Evolutionary conservation across 163 green algal genomes (phyloP).

Genomic region (Scenedesmus sp.): DNA sequence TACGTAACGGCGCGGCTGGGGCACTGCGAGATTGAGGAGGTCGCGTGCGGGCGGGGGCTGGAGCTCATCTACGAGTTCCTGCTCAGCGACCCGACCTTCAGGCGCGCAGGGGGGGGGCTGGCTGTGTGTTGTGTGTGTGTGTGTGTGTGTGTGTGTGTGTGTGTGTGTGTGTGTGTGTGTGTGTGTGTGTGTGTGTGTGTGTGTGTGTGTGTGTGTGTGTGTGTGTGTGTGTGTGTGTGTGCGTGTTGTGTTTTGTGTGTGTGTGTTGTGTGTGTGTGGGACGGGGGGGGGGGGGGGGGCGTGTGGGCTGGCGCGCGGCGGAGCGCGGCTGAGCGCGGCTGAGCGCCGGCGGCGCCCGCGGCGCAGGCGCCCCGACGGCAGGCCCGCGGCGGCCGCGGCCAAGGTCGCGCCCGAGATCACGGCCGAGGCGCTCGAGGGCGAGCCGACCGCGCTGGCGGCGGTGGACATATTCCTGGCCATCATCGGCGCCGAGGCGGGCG

Average conservation of each 20-base stretch:
- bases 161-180: no score
- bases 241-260: no score
- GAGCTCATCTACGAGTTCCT: conserved; percentile 95
- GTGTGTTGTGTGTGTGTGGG: no score
- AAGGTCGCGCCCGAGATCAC: conserved; percentile 69
- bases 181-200: no score
- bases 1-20: conserved; percentile 60
- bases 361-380: conserved; percentile 17
- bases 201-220: no score
- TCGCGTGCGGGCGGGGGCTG: conserved; percentile 88
- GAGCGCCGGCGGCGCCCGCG: background rate
- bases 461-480: conserved; percentile 93
- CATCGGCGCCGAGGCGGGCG: conserved; percentile 86
- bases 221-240: no score
- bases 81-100: conserved; percentile 60
- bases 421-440: conserved; percentile 65
- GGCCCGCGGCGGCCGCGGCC: no score
- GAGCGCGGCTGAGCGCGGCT: no score
- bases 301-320: no score
- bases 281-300: no score
- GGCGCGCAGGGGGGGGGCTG: background rate
- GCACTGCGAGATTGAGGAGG: conserved; percentile 91
- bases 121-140: background rate
- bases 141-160: background rate
- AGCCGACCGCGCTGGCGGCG: conserved; percentile 76